These are phyloP conservation scores for Phytopythium aichiense DNA, from an alignment of 352 stramenopile genomes.

Conservation along the genomic window DNA sequence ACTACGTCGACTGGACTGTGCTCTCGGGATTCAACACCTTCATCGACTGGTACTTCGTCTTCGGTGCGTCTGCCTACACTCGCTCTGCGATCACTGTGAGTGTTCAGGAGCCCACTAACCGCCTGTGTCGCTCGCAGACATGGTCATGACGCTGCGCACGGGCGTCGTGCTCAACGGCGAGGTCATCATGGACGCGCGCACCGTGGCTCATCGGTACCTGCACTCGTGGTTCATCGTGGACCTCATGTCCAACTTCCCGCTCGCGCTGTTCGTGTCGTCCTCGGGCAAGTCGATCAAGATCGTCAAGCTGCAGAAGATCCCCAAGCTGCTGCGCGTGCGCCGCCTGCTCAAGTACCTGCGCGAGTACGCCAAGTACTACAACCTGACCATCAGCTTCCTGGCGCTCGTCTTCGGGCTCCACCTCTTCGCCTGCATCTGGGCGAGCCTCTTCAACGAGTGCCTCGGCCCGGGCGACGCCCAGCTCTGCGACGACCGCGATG, in stretches of 20 bases:
- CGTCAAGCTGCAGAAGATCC: conserved; percentile 83
- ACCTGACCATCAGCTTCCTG: conserved; percentile 66
- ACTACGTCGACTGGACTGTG: conserved; percentile 57
- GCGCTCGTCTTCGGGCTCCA: conserved; percentile 62
- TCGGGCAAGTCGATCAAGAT: conserved; percentile 79
- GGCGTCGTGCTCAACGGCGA: conserved; percentile 72
- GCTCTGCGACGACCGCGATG: conserved; percentile 33
- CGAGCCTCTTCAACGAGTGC: conserved; percentile 66
- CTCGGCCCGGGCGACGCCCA: conserved; percentile 19
- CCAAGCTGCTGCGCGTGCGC: conserved; percentile 72
- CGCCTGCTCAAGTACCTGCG: conserved; percentile 72
- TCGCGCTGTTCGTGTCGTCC: conserved; percentile 54
- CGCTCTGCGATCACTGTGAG: not conserved
- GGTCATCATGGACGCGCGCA: conserved; percentile 70
- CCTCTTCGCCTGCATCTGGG: conserved; percentile 73
- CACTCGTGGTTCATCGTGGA: conserved; percentile 81
- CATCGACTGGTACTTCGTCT: conserved; percentile 79
- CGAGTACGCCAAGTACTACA: conserved; percentile 86
- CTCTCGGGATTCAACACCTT: conserved; percentile 54
- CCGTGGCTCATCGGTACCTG: conserved; percentile 65
- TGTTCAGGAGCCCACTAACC: too few relatives aligned
- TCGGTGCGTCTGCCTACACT: conserved; percentile 17
- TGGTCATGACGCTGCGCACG: conserved; percentile 76
- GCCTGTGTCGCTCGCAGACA: conserved; percentile 33
- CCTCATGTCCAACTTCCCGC: conserved; percentile 80